Conservation (phyloP, 306 rosid species). For the Luffa acutangula region DNA sequence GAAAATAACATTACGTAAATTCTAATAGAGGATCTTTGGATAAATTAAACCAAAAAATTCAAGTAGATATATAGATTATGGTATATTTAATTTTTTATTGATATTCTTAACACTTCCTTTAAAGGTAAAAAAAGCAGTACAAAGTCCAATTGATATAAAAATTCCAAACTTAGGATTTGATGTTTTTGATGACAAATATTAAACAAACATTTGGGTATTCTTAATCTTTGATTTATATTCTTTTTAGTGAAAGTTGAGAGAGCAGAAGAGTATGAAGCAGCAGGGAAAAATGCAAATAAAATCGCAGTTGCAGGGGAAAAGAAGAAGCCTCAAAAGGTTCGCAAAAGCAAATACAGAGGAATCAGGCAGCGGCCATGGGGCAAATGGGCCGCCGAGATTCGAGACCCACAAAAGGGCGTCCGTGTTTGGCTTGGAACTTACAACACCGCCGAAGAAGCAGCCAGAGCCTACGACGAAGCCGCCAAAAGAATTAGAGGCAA, state of each 20-base stretch:
- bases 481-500: constrained; percentile 81
- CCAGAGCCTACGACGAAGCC: constrained; percentile 70
- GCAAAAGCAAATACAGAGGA: constrained; percentile 76
- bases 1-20: no score
- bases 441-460: constrained; percentile 81
- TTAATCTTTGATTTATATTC: no score
- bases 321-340: neutral
- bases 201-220: neutral
- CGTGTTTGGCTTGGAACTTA: constrained; percentile 95
- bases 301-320: neutral
- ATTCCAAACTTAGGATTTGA: no score
- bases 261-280: neutral
- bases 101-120: no score
- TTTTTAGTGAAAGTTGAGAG: constrained; percentile 8
- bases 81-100: neutral
- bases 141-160: no score
- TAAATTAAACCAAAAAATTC: no score
- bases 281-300: neutral
- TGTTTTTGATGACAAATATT: neutral
- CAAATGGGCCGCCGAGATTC: constrained; percentile 95
- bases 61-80: no score
- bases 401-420: constrained; percentile 85
- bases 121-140: no score
- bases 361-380: constrained; percentile 98
- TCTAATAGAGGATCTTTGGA: no score